A percentile compares a stretch with the other conserved stretches of the same genome.
Conservation (phyloP, 495 filamentous ascomycete genomes). For the Ramalina intermedia region DNA sequence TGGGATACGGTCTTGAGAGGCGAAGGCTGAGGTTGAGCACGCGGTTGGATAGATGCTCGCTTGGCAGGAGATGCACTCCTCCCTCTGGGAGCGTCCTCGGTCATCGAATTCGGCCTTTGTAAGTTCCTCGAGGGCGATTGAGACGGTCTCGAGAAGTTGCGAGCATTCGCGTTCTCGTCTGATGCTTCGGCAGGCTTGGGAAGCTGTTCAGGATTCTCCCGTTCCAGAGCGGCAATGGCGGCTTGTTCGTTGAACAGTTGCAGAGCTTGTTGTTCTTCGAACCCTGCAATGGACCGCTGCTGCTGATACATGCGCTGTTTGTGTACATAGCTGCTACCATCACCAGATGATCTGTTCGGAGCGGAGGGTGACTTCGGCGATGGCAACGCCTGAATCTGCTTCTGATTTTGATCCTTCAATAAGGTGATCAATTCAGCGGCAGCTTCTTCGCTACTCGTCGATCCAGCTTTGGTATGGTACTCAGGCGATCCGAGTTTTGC, state of each 20-base stretch:
- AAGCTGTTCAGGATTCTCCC: not conserved
- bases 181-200: no score
- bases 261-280: constrained; percentile 16
- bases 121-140: no score
- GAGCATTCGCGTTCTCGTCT: no score
- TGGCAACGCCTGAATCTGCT: not conserved
- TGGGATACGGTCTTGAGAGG: not conserved
- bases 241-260: constrained; percentile 5
- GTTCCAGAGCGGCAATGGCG: not conserved
- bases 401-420: constrained; percentile 1
- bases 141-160: no score
- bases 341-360: constrained; percentile 4
- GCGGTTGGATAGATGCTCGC: not conserved
- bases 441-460: not conserved
- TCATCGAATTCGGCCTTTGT: no score
- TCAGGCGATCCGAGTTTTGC: no score
- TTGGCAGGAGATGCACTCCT: constrained; percentile 1
- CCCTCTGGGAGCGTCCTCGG: not conserved
- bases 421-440: constrained; percentile 2
- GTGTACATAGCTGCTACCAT: constrained; percentile 19
- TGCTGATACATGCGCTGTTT: constrained; percentile 20
- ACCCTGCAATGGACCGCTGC: constrained; percentile 16
- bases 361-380: not conserved
- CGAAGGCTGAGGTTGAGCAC: not conserved
- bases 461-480: no score